Base-by-base conservation (phyloP, 805 yeast species). In the Pichia membranifaciens region DNA sequence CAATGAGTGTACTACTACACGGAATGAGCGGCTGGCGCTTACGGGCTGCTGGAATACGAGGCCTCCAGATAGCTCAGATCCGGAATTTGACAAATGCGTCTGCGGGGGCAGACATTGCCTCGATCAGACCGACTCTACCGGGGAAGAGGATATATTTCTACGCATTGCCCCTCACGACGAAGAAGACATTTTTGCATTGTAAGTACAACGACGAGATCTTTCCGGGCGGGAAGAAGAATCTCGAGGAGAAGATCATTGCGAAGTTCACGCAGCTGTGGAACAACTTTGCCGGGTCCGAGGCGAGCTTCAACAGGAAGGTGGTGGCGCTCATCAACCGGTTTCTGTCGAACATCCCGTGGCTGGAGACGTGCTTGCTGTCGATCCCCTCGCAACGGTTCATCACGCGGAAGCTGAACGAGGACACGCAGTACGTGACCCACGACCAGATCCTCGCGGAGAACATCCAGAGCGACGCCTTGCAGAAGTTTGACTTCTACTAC, bases 351-450 rank as follows among this genome's bases (percentile, higher is more conserved):
- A 78, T 86, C 6, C 87, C 91, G 2, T 90, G 91, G 78, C 81
- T 82, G 54, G 98, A 90, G 59, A 76, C 78, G 57, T 77, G 88
- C 40, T 69, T 90, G 50, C 72, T 79, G 51, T 76, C 91, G 2
- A 76, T 91, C 21, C 97, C 98, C 1, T 79, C 89, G 3, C 74
- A 77, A 48, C 65, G 68, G 33, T 69, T 82, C 32, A 74, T 86
- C 64, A 65, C 80, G 32, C 66, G 87, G 36, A 75, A 71, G 51
- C 62, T 74, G 45, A 68, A 67, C 46, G 60, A 61, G 38, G 66
- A 62, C 49, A 16, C 22, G 3, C 20, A 41, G 10, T 36, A 17
- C 33, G 41, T 50, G 5, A 41, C 44, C 3, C 39, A 47, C 32
- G 40, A 51, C 15, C 43, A 48, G 35, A 47, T 51, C 10, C 21